Evolutionary conservation across 2,329 filamentous ascomycete genomes (phyloP).

Genomic region (Xylaria polymorpha): DNA sequence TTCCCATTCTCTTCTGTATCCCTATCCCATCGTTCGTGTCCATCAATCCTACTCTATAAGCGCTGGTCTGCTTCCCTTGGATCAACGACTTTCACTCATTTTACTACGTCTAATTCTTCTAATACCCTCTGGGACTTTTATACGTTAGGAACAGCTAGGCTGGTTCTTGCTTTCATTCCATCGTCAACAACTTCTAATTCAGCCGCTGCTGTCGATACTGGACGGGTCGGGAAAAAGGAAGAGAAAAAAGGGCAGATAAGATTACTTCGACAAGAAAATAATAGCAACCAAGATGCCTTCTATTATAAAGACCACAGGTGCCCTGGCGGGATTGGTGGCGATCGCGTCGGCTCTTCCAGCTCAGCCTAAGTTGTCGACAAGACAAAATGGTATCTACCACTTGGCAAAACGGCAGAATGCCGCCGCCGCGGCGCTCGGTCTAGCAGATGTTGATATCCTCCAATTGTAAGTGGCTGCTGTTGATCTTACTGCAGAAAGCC

Average conservation of each 20-base stretch:
- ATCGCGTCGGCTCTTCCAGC: conserved; percentile 61
- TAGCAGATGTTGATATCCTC: conserved; percentile 66
- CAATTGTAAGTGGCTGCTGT: conserved; percentile 63
- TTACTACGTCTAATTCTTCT: conserved; percentile 49
- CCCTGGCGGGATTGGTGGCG: conserved; percentile 59
- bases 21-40: conserved; percentile 49
- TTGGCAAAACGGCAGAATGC: conserved; percentile 63
- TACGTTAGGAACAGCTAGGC: conserved; percentile 53
- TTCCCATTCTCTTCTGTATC: conserved; percentile 48
- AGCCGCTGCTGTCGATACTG: conserved; percentile 40
- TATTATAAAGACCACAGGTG: conserved; percentile 56
- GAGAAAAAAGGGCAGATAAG: conserved; percentile 35
- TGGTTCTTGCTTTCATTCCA: conserved; percentile 52
- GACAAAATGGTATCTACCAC: conserved; percentile 60
- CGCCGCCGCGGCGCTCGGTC: conserved; percentile 58
- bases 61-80: conserved; percentile 63
- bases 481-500: background rate
- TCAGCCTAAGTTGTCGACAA: conserved; percentile 56
- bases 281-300: conserved; percentile 58
- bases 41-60: conserved; percentile 54
- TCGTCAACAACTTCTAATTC: conserved; percentile 35
- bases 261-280: conserved; percentile 45
- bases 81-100: conserved; percentile 53
- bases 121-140: conserved; percentile 50
- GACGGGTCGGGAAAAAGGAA: conserved; percentile 26